phyloP scores from a whole-genome alignment of 2,329 filamentous ascomycete species.

The Ophiosphaerella narmari region DNA sequence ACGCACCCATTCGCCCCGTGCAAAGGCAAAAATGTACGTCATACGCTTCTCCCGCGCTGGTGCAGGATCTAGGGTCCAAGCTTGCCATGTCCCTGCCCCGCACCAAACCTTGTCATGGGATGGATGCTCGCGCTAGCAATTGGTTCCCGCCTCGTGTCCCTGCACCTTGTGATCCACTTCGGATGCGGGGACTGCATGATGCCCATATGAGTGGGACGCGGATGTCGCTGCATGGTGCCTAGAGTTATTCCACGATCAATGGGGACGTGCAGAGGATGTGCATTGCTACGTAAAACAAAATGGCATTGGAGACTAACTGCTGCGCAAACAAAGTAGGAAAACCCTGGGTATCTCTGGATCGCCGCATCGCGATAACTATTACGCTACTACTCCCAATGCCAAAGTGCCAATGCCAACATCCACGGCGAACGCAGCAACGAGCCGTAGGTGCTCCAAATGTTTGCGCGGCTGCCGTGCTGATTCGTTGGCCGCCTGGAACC shows the following conservation, averaged over 20 bases:
- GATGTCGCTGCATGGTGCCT: constrained; percentile 3
- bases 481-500: neutral
- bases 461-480: constrained; percentile 1
- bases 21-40: constrained; percentile 2
- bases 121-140: constrained; percentile 1
- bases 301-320: too few relatives aligned
- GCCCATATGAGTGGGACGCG: neutral
- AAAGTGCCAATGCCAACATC: too few relatives aligned
- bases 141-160: constrained; percentile 5
- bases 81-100: constrained; percentile 9
- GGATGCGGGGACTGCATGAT: constrained; percentile 6
- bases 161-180: constrained; percentile 7
- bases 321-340: neutral
- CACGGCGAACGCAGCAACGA: too few relatives aligned
- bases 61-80: constrained; percentile 3
- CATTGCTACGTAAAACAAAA: too few relatives aligned
- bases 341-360: neutral
- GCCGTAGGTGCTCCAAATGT: neutral
- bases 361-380: too few relatives aligned
- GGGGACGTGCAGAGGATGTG: neutral
- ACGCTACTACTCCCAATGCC: too few relatives aligned
- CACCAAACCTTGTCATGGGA: constrained; percentile 12
- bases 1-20: neutral
- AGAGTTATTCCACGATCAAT: neutral
- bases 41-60: neutral